These are phyloP conservation scores for Escovopsis sp. DNA, from an alignment of 2,329 filamentous ascomycete genomes.

Conservation along the genomic window DNA sequence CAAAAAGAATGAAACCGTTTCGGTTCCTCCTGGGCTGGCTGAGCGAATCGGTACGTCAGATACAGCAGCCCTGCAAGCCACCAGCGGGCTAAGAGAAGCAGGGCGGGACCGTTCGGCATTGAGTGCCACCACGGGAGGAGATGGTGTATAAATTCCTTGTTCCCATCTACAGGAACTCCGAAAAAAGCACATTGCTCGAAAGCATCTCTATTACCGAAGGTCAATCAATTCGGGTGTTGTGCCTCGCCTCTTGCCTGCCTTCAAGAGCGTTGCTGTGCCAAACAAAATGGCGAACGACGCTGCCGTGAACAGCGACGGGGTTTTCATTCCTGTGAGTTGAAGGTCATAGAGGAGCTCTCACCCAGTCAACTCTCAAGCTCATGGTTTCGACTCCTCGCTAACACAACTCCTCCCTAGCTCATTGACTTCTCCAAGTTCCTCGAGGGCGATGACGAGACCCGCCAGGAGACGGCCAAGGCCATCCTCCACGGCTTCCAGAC, in stretches of 20 bases:
- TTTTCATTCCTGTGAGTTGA: conserved; percentile 37
- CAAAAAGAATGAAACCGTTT: too few relatives aligned
- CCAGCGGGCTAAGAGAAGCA: background rate
- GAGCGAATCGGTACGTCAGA: background rate
- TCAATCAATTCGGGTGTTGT: too few relatives aligned
- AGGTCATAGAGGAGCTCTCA: background rate
- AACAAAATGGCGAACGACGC: conserved; percentile 19
- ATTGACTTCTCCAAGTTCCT: conserved; percentile 59
- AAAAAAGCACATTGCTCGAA: background rate
- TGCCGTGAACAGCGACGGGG: conserved; percentile 35
- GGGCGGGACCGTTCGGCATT: background rate
- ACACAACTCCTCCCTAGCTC: conserved; percentile 8
- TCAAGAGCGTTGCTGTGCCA: background rate
- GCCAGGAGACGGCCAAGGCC: conserved; percentile 50
- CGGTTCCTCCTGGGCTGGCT: too few relatives aligned
- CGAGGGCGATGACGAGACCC: conserved; percentile 43
- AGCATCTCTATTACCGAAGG: background rate
- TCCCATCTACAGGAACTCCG: background rate
- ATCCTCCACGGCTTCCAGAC: conserved; percentile 71
- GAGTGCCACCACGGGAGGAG: background rate
- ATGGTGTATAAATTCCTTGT: background rate
- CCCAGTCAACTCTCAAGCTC: background rate
- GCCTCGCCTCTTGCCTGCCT: too few relatives aligned
- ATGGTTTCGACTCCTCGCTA: background rate
- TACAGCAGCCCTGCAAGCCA: background rate